phyloP scores from a whole-genome alignment of 306 rosid genomes.

The Bauhinia variegata region DNA sequence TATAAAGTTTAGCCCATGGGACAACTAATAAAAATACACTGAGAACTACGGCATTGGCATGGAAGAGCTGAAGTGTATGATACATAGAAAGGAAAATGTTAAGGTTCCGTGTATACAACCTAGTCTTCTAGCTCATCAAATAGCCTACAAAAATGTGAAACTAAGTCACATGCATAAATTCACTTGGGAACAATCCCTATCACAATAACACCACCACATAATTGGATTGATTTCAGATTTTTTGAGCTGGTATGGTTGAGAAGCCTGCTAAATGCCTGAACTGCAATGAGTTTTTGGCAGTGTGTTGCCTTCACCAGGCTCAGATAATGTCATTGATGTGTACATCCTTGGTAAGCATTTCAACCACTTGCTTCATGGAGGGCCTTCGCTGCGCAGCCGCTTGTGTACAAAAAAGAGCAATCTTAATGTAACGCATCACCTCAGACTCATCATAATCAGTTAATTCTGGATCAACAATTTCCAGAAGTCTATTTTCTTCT shows the following conservation, averaged over 20 bases:
- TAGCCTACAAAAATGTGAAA: slow-evolving; percentile 21
- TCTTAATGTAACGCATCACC: slow-evolving; percentile 63
- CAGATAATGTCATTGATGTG: slow-evolving; percentile 67
- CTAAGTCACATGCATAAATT: slow-evolving; percentile 6
- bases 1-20: too few species aligned
- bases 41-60: too few species aligned
- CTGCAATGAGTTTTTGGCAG: slow-evolving; percentile 11
- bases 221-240: slow-evolving; percentile 32
- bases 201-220: slow-evolving; percentile 31
- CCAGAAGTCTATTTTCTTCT: slow-evolving; percentile 67
- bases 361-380: slow-evolving; percentile 73
- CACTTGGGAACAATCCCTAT: slow-evolving; percentile 75
- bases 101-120: neutral
- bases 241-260: slow-evolving; percentile 44
- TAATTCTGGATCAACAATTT: slow-evolving; percentile 70
- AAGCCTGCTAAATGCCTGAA: slow-evolving; percentile 50
- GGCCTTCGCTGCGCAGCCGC: slow-evolving; percentile 77
- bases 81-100: too few species aligned
- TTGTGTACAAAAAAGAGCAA: slow-evolving; percentile 90
- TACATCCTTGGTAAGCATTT: slow-evolving; percentile 84
- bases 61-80: too few species aligned
- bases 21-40: too few species aligned
- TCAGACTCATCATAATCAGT: slow-evolving; percentile 53
- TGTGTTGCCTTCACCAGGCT: slow-evolving; percentile 63
- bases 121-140: neutral